Evolutionary conservation across 495 filamentous ascomycete species (phyloP), one percentile per base, ranked within the genome.

Genomic region (Podospora conica): DNA sequence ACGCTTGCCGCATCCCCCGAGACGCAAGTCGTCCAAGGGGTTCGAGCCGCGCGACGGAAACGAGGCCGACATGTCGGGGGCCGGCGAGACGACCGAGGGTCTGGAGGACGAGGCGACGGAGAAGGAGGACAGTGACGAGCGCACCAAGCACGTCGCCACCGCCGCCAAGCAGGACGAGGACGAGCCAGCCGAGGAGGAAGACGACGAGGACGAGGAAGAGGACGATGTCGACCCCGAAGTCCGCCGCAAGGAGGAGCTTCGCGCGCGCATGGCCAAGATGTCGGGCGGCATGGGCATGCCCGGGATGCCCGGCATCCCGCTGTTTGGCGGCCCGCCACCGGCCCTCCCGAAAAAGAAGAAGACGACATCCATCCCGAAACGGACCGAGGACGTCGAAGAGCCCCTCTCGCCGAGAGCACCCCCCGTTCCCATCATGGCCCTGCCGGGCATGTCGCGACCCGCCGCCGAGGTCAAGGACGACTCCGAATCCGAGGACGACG

Each of bases 221-320:
- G 89, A 92, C 55, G 94, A 97, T n/a, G 79, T 96, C 57, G 95
- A 98, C 66, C 92, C 92, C 0, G 95, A 98, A 74, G 81, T 92
- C 40, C 89, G 86, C 65, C 89, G 94, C 66, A 89, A 89, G 75
- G 87, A 96, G 79, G 95, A 96, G 70, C 80, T 98, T 61, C 87
- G 96, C 54, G 92, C 93, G 60, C 87, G 95, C 67, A 98, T 98
- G 91, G 94, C 93, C 24, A 97, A 96, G 78, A 96, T 98, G 91
- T 95, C 92, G 68, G 95, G 96, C 66, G 95, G 95, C 18, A 97
- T 97, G 92, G 93, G 93, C 18, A 93, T 97, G 89, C 88, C 91
- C 75, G 93, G 94, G 57, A 93, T 97, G 85, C 95, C 96, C 76
- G 91, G 91, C 11, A 84, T 88, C 27, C 89, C 92, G 27, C 88